Conservation (phyloP, 805 yeast genomes). For the Sugiyamaella lignohabitans region DNA sequence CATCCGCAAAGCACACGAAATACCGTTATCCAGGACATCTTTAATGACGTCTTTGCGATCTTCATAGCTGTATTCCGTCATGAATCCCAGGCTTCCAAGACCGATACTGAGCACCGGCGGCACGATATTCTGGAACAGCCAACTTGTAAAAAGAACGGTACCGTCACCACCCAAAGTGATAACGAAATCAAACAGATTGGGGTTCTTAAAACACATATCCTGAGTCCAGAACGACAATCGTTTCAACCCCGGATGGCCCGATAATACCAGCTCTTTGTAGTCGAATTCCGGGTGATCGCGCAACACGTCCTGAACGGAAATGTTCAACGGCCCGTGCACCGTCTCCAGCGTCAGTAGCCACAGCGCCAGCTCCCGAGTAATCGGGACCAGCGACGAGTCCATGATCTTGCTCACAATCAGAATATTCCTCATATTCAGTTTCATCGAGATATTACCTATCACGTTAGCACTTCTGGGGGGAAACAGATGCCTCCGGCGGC, state of each 20-base stretch:
- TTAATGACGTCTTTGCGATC: slow-evolving; percentile 33
- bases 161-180: slow-evolving; percentile 97
- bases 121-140: slow-evolving; percentile 73
- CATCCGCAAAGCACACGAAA: slow-evolving; percentile 43
- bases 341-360: slow-evolving; percentile 20
- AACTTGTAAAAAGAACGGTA: slow-evolving; percentile 82
- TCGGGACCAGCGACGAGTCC: slow-evolving; percentile 18
- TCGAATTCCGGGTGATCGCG: slow-evolving; percentile 58
- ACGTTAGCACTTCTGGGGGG: not conserved
- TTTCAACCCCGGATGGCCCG: slow-evolving; percentile 39
- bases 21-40: slow-evolving; percentile 38
- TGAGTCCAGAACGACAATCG: slow-evolving; percentile 65
- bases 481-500: not conserved
- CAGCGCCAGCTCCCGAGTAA: slow-evolving; percentile 22
- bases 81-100: slow-evolving; percentile 85
- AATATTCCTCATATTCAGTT: slow-evolving; percentile 21
- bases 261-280: slow-evolving; percentile 44
- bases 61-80: slow-evolving; percentile 62
- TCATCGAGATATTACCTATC: slow-evolving; percentile 22
- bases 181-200: slow-evolving; percentile 61
- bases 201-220: slow-evolving; percentile 39
- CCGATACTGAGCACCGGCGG: slow-evolving; percentile 91
- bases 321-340: slow-evolving; percentile 7
- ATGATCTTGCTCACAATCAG: slow-evolving; percentile 25
- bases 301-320: slow-evolving; percentile 66